Evolutionary conservation across 257 asterid species (phyloP).

Genomic region (Pogostemon cablin): DNA sequence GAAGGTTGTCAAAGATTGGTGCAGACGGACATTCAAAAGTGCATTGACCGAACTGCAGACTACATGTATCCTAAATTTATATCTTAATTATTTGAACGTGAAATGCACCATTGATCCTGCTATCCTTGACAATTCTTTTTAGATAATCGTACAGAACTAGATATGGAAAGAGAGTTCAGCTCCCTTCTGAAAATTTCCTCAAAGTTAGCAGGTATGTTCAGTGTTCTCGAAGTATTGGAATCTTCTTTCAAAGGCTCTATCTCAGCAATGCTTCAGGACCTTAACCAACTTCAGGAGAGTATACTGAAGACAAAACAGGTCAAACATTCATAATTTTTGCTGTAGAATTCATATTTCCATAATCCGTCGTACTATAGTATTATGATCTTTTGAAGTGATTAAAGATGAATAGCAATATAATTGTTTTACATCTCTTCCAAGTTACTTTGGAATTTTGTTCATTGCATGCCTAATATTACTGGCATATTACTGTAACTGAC

Average conservation of each 20-base stretch:
- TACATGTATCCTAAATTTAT: slow-evolving; percentile 76
- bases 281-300: slow-evolving; percentile 78
- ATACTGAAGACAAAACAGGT: slow-evolving; percentile 92
- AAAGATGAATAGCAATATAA: background rate
- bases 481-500: background rate
- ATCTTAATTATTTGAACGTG: slow-evolving; percentile 3
- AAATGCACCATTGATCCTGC: slow-evolving; percentile 21
- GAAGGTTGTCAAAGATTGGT: slow-evolving; percentile 98
- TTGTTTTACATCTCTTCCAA: slow-evolving; percentile 4
- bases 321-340: slow-evolving; percentile 30
- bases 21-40: slow-evolving; percentile 70
- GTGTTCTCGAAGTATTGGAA: slow-evolving; percentile 83
- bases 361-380: slow-evolving; percentile 11
- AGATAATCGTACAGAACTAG: slow-evolving; percentile 59
- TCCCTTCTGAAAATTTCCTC: slow-evolving; percentile 68
- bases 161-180: slow-evolving; percentile 52
- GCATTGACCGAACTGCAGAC: slow-evolving; percentile 56
- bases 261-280: slow-evolving; percentile 72
- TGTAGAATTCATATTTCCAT: slow-evolving; percentile 7
- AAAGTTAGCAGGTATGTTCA: slow-evolving; percentile 68
- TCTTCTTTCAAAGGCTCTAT: slow-evolving; percentile 80
- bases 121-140: slow-evolving; percentile 56
- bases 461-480: slow-evolving; percentile 21
- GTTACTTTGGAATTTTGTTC: slow-evolving; percentile 21
- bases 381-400: slow-evolving; percentile 13